Evolutionary conservation across 768 basidiomycete genomes (phyloP).

Genomic region (Mycena vulgaris): DNA sequence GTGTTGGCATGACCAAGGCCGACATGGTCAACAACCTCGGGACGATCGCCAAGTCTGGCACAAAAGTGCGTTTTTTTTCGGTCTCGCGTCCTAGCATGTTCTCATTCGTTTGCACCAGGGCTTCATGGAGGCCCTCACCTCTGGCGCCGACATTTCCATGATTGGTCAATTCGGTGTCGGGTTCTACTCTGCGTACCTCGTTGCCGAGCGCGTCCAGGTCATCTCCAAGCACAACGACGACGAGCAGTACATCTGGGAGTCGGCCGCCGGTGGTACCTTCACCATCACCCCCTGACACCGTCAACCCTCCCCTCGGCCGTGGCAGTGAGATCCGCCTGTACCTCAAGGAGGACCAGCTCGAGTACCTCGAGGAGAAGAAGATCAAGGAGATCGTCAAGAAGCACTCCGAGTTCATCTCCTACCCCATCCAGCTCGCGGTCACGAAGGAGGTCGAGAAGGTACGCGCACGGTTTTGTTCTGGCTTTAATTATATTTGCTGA

Average conservation of each 20-base stretch:
- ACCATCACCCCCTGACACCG: conserved; percentile 95
- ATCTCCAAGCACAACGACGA: conserved; percentile 99
- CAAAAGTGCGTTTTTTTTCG: conserved; percentile 71
- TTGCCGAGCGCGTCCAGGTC: conserved; percentile 98
- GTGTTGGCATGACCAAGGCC: conserved; percentile 99
- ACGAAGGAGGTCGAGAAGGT: conserved; percentile 99
- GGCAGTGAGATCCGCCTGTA: conserved; percentile 93
- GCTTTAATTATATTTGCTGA: background rate
- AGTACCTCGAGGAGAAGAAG: conserved; percentile 99
- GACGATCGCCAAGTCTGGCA: conserved; percentile 95
- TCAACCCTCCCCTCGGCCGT: conserved; percentile 92
- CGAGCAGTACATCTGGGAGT: conserved; percentile 99
- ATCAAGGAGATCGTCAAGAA: conserved; percentile 99
- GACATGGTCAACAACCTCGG: conserved; percentile 99
- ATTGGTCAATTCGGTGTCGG: conserved; percentile 99
- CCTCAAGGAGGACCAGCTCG: conserved; percentile 99
- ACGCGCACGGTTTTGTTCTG: conserved; percentile 41
- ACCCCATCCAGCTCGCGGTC: conserved; percentile 98
- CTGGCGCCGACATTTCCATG: conserved; percentile 94
- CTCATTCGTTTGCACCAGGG: conserved; percentile 64
- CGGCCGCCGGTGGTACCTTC: conserved; percentile 99
- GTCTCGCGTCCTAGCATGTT: conserved; percentile 2
- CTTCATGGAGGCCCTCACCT: conserved; percentile 98
- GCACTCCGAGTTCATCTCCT: conserved; percentile 99
- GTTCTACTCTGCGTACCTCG: conserved; percentile 99